Percentiles rank a stretch among this genome's conserved stretches.
Conservation (phyloP, 2,329 filamentous ascomycete species). For the Lasiodiplodia gonubiensis region DNA sequence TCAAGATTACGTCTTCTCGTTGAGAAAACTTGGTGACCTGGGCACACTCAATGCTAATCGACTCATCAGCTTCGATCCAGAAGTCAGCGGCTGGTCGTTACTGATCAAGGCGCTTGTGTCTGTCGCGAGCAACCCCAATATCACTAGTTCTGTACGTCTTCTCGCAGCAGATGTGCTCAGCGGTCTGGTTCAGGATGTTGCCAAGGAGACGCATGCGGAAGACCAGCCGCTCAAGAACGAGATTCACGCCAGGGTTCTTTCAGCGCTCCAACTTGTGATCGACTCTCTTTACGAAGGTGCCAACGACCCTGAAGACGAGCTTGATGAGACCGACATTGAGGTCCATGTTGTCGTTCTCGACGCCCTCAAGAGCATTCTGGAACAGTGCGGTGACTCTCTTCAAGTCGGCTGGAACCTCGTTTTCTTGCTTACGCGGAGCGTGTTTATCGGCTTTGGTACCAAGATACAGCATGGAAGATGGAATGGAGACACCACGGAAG, state of each 20-base stretch:
- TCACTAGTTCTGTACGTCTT: slow-evolving; percentile 52
- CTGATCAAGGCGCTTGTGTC: slow-evolving; percentile 63
- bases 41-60: slow-evolving; percentile 58
- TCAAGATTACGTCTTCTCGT: slow-evolving; percentile 54
- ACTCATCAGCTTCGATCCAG: slow-evolving; percentile 69
- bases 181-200: slow-evolving; percentile 54
- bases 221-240: slow-evolving; percentile 46
- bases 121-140: slow-evolving; percentile 49
- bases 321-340: slow-evolving; percentile 71
- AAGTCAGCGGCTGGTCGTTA: slow-evolving; percentile 76
- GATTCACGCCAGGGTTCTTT: slow-evolving; percentile 75
- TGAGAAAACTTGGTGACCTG: slow-evolving; percentile 56
- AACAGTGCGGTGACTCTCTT: slow-evolving; percentile 85
- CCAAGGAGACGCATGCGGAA: slow-evolving; percentile 59
- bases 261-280: slow-evolving; percentile 68
- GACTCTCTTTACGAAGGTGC: slow-evolving; percentile 62
- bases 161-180: slow-evolving; percentile 58
- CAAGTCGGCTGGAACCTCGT: slow-evolving; percentile 83
- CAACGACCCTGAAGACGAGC: slow-evolving; percentile 61
- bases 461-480: slow-evolving; percentile 39
- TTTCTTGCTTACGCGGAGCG: slow-evolving; percentile 83
- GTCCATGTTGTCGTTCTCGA: slow-evolving; percentile 83
- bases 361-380: slow-evolving; percentile 79
- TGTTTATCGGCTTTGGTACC: slow-evolving; percentile 59
- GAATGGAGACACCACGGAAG: slow-evolving; percentile 2